Evolutionary conservation across 2,329 filamentous ascomycete genomes (phyloP).

Genomic region (Paecilomyces fulvus): DNA sequence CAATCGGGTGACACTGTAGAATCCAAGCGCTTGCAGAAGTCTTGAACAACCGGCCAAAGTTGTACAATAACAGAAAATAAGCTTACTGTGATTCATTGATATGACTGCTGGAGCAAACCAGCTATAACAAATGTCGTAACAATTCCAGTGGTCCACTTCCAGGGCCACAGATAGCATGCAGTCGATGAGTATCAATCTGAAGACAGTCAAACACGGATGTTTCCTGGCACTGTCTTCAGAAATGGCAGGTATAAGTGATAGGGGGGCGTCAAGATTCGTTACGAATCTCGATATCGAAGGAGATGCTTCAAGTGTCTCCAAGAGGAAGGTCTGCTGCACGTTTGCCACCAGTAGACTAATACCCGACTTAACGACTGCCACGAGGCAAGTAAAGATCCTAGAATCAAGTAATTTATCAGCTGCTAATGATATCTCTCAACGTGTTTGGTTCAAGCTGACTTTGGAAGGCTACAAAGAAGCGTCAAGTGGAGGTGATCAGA

Average conservation of each 20-base stretch:
- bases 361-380: background rate
- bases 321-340: too few species aligned
- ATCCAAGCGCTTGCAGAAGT: background rate
- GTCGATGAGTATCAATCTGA: background rate
- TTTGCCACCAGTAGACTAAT: background rate
- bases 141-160: background rate
- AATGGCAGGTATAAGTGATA: background rate
- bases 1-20: background rate
- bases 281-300: background rate
- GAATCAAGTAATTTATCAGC: background rate
- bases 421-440: background rate
- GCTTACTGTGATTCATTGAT: constrained; percentile 18
- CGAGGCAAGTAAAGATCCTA: background rate
- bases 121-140: constrained; percentile 2
- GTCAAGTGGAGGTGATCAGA: too few species aligned
- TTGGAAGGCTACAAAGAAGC: too few species aligned
- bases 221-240: background rate
- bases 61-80: constrained; percentile 12
- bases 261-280: background rate
- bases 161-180: background rate
- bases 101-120: constrained; percentile 3
- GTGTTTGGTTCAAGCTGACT: background rate
- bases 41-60: constrained; percentile 4
- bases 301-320: background rate
- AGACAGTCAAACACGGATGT: background rate